Conservation (phyloP, 2,329 filamentous ascomycete genomes). For the Phyllosticta capitalensis region DNA sequence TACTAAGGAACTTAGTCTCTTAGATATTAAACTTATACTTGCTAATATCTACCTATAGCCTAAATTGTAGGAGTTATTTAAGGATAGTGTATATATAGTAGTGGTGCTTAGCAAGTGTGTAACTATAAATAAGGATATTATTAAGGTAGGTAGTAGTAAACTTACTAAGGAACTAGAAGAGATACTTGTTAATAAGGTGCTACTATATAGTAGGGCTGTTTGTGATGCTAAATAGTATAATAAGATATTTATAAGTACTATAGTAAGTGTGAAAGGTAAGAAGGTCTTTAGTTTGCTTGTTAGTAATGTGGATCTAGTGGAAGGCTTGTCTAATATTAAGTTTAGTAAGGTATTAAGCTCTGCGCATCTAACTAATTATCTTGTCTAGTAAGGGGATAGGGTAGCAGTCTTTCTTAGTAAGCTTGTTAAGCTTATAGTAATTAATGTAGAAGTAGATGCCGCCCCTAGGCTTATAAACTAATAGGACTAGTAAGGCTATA, state of each 20-base stretch:
- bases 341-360: too few relatives aligned
- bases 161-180: constrained; percentile 11
- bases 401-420: constrained; percentile 10
- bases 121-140: constrained; percentile 14
- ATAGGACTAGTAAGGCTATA: too few relatives aligned
- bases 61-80: too few relatives aligned
- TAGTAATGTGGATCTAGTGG: constrained; percentile 11
- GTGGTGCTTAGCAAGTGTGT: constrained; percentile 7
- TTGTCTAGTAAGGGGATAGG: constrained; percentile 10
- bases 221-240: constrained; percentile 14
- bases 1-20: constrained; percentile 9
- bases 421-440: too few relatives aligned
- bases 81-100: constrained; percentile 9
- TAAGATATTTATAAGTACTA: too few relatives aligned
- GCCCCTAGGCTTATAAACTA: too few relatives aligned
- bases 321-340: too few relatives aligned
- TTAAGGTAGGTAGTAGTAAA: constrained; percentile 14
- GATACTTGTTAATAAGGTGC: constrained; percentile 13
- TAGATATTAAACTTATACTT: too few relatives aligned
- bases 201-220: constrained; percentile 13
- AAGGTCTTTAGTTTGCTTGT: constrained; percentile 11
- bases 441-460: too few relatives aligned
- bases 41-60: too few relatives aligned
- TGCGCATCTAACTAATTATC: constrained; percentile 2
- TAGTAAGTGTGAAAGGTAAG: constrained; percentile 12